These are phyloP conservation scores for Myriosclerotinia curreyana DNA, from an alignment of 2,329 filamentous ascomycete species.

Conservation along the genomic window DNA sequence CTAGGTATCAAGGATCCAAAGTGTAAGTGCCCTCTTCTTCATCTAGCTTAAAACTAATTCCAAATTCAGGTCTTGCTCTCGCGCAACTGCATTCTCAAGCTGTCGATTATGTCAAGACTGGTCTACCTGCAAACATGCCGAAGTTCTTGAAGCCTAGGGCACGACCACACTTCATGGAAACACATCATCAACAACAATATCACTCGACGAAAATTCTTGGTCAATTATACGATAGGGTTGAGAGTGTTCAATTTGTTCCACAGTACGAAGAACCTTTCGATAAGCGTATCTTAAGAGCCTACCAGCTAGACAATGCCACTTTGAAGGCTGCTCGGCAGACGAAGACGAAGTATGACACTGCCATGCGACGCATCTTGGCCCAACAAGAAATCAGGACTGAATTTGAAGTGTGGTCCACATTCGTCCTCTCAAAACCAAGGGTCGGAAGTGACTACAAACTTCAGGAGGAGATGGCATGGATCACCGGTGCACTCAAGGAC, in stretches of 20 bases:
- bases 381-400: constrained; percentile 82
- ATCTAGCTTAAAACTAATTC: constrained; percentile 21
- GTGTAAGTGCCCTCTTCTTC: constrained; percentile 52
- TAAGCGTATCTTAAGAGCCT: constrained; percentile 64
- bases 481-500: constrained; percentile 63
- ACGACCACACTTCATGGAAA: constrained; percentile 91
- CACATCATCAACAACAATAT: constrained; percentile 56
- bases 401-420: constrained; percentile 88
- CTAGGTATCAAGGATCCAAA: constrained; percentile 62
- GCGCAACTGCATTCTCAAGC: constrained; percentile 83
- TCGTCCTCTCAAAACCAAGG: constrained; percentile 71
- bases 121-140: constrained; percentile 68
- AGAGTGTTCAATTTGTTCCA: constrained; percentile 65
- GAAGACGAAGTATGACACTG: constrained; percentile 75
- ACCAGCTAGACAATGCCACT: constrained; percentile 52
- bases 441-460: constrained; percentile 79
- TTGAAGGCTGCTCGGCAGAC: constrained; percentile 60
- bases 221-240: constrained; percentile 74
- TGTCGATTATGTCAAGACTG: constrained; percentile 93
- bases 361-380: constrained; percentile 75
- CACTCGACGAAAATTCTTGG: constrained; percentile 71
- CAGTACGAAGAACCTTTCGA: constrained; percentile 75
- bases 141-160: constrained; percentile 54
- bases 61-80: constrained; percentile 57
- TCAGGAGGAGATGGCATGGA: constrained; percentile 74